A percentile compares a stretch with the other conserved stretches of the same genome.
These are phyloP conservation scores for Rosa lucieae DNA, from an alignment of 306 rosid genomes.

Conservation along the genomic window DNA sequence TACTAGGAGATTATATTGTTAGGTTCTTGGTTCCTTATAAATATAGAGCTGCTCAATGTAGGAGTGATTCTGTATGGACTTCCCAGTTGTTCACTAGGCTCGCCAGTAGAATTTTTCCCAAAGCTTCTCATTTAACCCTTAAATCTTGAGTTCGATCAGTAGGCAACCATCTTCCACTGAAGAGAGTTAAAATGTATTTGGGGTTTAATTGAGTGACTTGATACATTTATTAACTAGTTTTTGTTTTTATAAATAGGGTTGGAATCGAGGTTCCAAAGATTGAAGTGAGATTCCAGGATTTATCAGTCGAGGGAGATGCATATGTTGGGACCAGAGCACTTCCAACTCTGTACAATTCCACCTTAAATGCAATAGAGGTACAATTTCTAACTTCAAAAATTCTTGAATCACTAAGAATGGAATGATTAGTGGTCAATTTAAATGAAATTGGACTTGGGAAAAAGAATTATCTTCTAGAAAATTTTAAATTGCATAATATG, in stretches of 20 bases:
- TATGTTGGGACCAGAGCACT: slow-evolving; percentile 77
- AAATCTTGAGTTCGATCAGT: neutral
- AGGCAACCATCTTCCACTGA: neutral
- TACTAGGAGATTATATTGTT: neutral
- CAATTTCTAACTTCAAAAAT: neutral
- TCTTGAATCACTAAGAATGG: neutral
- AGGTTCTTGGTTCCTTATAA: neutral
- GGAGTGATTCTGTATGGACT: neutral
- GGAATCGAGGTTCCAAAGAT: slow-evolving; percentile 68
- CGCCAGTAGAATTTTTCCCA: neutral
- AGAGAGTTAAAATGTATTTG: neutral
- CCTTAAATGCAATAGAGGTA: slow-evolving; percentile 69
- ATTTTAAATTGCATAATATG: neutral
- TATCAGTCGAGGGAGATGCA: slow-evolving; percentile 70
- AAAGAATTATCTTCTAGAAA: neutral
- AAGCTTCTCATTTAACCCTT: neutral
- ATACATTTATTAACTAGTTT: neutral
- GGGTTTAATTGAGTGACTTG: neutral
- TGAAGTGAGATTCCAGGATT: slow-evolving; percentile 57
- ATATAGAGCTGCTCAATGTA: neutral
- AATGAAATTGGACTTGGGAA: neutral
- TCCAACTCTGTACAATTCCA: slow-evolving; percentile 59
- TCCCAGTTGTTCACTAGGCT: neutral
- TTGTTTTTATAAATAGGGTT: slow-evolving; percentile 37
- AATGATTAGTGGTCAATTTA: neutral